Evolutionary conservation across 805 yeast genomes (phyloP).

Genomic region (Kluyveromyces siamensis): DNA sequence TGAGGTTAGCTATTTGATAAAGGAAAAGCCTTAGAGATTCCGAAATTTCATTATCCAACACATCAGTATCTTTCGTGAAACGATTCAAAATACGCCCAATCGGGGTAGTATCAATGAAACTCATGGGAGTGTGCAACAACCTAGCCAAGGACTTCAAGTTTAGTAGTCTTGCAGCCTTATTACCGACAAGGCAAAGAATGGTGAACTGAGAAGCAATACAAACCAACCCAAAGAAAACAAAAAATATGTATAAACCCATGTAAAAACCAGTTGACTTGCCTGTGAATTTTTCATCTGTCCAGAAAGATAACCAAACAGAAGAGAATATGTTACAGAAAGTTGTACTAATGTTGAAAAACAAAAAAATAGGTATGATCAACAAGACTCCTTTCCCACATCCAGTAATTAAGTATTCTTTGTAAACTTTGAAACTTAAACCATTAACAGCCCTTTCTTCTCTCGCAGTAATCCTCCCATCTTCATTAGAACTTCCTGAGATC

Average conservation of each 20-base stretch:
- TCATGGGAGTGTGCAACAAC: conserved; percentile 71
- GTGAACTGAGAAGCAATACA: conserved; percentile 32
- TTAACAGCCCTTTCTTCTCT: conserved; percentile 56
- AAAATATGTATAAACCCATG: conserved; percentile 67
- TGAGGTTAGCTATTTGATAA: conserved; percentile 42
- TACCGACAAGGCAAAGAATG: conserved; percentile 32
- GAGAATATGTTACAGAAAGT: conserved; percentile 26
- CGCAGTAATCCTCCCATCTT: conserved; percentile 27
- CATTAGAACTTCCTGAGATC: not conserved
- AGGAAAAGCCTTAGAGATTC: conserved; percentile 59
- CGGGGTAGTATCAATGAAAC: conserved; percentile 79
- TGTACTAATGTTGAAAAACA: conserved; percentile 17
- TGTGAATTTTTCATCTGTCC: conserved; percentile 55
- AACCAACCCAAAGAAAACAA: conserved; percentile 38
- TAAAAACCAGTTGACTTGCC: conserved; percentile 45
- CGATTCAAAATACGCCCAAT: conserved; percentile 79
- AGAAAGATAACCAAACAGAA: conserved; percentile 68
- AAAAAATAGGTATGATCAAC: conserved; percentile 15
- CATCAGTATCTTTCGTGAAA: conserved; percentile 82
- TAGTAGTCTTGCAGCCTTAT: conserved; percentile 45
- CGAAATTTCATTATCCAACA: conserved; percentile 68
- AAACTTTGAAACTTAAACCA: conserved; percentile 40
- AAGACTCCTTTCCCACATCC: conserved; percentile 43
- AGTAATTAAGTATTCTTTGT: conserved; percentile 39
- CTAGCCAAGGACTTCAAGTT: conserved; percentile 53